Evolutionary conservation across 257 asterid genomes (phyloP).

Genomic region (Perilla frutescens): DNA sequence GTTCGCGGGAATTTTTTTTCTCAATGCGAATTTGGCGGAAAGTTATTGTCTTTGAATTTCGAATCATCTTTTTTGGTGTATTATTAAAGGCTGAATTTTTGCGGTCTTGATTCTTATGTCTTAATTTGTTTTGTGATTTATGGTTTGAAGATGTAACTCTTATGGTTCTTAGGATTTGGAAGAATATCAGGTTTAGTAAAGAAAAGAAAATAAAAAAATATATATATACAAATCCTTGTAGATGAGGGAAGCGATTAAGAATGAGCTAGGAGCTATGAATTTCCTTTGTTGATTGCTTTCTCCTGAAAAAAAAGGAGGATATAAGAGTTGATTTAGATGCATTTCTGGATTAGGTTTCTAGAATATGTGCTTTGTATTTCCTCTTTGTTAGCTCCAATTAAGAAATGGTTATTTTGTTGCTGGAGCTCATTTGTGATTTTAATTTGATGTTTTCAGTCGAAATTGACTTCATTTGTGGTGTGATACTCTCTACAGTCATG

Average conservation of each 20-base stretch:
- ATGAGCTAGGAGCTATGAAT: constrained; percentile 13
- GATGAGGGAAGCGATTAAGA: neutral
- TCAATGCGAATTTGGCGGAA: constrained; percentile 24
- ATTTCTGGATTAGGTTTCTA: constrained; percentile 10
- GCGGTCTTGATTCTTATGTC: neutral
- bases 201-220: neutral
- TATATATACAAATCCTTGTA: neutral
- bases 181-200: neutral
- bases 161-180: constrained; percentile 11
- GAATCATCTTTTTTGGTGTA: neutral
- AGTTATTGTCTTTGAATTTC: constrained; percentile 24
- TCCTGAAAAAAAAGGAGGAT: neutral
- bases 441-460: constrained; percentile 6
- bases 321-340: constrained; percentile 14
- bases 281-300: constrained; percentile 1
- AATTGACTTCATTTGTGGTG: constrained; percentile 8
- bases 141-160: constrained; percentile 15
- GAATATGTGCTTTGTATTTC: neutral
- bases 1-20: constrained; percentile 11
- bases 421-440: constrained; percentile 25
- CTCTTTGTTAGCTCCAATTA: neutral
- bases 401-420: neutral
- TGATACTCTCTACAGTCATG: constrained; percentile 26
- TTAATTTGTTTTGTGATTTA: neutral
- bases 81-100: neutral